phyloP scores from a whole-genome alignment of 2,329 filamentous ascomycete genomes.

The Teratosphaeria epicoccoides region DNA sequence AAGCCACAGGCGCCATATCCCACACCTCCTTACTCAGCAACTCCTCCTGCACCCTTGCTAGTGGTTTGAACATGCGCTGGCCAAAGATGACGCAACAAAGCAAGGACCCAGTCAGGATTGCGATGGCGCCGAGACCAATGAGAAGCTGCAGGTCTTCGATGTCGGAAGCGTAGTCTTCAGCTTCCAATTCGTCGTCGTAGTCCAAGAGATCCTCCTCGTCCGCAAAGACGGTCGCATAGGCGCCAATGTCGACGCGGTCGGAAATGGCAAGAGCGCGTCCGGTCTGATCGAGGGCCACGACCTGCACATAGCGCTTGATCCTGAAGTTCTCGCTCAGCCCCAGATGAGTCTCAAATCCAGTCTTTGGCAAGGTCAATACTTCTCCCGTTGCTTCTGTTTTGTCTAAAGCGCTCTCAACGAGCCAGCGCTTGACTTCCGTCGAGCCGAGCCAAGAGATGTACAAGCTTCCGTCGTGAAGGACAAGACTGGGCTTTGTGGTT shows the following conservation, averaged over 20 bases:
- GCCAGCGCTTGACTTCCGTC: constrained; percentile 35
- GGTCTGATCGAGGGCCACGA: constrained; percentile 1
- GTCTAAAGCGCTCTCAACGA: constrained; percentile 29
- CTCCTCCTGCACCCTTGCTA: not conserved
- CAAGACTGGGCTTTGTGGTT: constrained; percentile 15
- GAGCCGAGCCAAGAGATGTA: constrained; percentile 43
- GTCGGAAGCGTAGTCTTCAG: not conserved
- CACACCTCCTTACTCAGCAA: not conserved
- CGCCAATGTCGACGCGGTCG: not conserved
- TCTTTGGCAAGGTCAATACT: not conserved
- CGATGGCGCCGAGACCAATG: not conserved
- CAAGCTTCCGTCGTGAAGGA: constrained; percentile 18
- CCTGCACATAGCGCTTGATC: not conserved
- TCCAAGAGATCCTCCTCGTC: not conserved
- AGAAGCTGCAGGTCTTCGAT: constrained; percentile 3
- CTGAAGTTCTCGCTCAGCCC: not conserved
- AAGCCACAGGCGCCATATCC: not conserved
- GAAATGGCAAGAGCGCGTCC: not conserved
- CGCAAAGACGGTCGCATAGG: not conserved
- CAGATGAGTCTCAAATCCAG: constrained; percentile 2
- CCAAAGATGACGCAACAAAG: not conserved
- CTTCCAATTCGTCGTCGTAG: not conserved
- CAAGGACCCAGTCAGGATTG: not conserved
- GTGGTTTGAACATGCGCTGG: not conserved
- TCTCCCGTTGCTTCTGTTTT: not conserved